Base-by-base conservation (phyloP, 441 rosid genomes). In the Pelargonium citronellum region DNA sequence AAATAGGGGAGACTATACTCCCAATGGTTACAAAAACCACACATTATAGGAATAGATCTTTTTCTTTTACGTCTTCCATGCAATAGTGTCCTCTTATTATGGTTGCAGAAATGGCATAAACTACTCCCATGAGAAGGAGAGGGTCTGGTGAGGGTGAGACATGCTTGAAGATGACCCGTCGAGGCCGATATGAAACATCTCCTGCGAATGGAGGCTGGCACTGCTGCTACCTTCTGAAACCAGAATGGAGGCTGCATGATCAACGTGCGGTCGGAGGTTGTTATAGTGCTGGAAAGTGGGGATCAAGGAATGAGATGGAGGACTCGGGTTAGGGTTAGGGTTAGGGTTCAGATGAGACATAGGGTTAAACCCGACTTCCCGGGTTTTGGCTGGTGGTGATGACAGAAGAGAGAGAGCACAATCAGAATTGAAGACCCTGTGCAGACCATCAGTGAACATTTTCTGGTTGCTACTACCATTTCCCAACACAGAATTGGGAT, bases 371-470 rank as follows among this genome's bases (percentile, higher is more conserved):
- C 82, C 82, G 58, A 81, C 72, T 64, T 74, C 86, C 63, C 69
- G 73, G 67, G 81, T 79, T 67, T 77, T 77, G 16, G 85, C 61
- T 22, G 79, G 80, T 24, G 79, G 88, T 47, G 87, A 82, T 89
- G 95, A 89, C 96, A 89, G 96, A 89, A 89, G 96, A 89, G 92
- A 87, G 92, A 81, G 91, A 89, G 89, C 96, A 85, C 87, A 66
- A 66, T 73, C 71, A 17, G 84, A 72, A 68, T 78, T 57, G n/a
- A 78, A 22, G 41, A 58, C 78, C 69, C 69, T 79, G 73, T 67
- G 70, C 69, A 74, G 66, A 15, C 78, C 79, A 47, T 73, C 69
- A 51, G 77, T 70, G 74, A 75, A 80, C 57, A 76, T 67, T 78
- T 79, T 82, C 68, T 67, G 83, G 78, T 70, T 78, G 75, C 75